Percentiles rank a stretch among this genome's conserved stretches.
Evolutionary conservation across 176 grass and related monocot species (phyloP).

Genomic region (Bolboschoenus planiculmis): DNA sequence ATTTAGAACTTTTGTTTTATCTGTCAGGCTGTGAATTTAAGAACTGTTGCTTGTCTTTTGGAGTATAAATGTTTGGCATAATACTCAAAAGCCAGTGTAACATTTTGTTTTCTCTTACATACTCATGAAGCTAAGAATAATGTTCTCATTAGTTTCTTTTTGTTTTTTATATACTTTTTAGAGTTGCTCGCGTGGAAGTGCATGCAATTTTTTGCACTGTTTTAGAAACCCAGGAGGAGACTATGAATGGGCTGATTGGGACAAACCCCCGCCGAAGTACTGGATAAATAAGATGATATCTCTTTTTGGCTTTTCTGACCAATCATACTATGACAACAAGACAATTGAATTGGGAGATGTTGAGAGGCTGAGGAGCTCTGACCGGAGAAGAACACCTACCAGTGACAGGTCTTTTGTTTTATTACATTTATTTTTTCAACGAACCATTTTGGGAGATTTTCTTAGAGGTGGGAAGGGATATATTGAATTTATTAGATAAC

Average conservation of each 20-base stretch:
- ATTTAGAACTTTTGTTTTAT: background rate
- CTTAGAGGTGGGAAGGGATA: background rate
- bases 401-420: constrained; percentile 29
- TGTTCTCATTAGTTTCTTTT: constrained; percentile 1
- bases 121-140: background rate
- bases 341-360: constrained; percentile 22
- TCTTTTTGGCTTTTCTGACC: constrained; percentile 71
- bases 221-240: constrained; percentile 94
- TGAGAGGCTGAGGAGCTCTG: constrained; percentile 34
- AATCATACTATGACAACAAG: constrained; percentile 34
- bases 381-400: constrained; percentile 36
- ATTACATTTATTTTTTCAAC: constrained; percentile 14
- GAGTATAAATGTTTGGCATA: background rate
- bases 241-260: constrained; percentile 98
- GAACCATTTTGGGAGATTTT: constrained; percentile 13
- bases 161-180: constrained; percentile 31
- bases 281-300: constrained; percentile 80
- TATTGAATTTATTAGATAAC: background rate
- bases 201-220: constrained; percentile 93
- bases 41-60: background rate
- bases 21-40: background rate
- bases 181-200: constrained; percentile 79
- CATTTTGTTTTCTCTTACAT: background rate
- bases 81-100: background rate
- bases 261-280: constrained; percentile 72